Conservation (phyloP, 176 grass and related monocot genomes). For the Oryza australiensis region DNA sequence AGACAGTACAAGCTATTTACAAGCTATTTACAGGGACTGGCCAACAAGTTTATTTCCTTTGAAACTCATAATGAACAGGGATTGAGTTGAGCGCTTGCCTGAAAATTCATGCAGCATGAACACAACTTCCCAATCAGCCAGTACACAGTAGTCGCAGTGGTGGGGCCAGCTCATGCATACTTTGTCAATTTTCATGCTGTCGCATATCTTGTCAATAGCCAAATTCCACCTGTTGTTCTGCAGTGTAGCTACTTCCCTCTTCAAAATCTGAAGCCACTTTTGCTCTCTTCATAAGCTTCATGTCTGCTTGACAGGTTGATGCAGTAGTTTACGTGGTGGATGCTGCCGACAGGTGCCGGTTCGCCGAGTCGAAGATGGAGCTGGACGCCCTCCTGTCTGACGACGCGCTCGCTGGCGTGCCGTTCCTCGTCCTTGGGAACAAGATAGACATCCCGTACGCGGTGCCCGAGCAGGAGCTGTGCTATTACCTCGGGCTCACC, state of each 20-base stretch:
- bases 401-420: neutral
- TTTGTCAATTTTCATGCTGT: too few species aligned
- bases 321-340: neutral
- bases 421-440: neutral
- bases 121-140: too few species aligned
- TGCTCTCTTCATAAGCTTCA: neutral
- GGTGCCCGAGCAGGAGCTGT: neutral
- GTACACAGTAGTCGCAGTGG: too few species aligned
- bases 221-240: neutral
- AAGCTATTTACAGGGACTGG: too few species aligned
- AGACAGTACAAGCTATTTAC: too few species aligned
- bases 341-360: neutral
- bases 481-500: neutral
- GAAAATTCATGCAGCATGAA: too few species aligned
- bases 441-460: neutral
- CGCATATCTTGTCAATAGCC: too few species aligned
- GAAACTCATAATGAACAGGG: too few species aligned
- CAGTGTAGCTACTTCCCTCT: neutral
- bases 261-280: neutral
- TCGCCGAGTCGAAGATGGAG: neutral
- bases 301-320: neutral
- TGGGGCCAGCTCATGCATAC: too few species aligned
- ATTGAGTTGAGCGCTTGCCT: too few species aligned
- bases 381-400: neutral
- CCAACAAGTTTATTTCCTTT: too few species aligned